Percentiles rank a stretch among this genome's conserved stretches.
Conservation (phyloP, 2,329 filamentous ascomycete genomes). For the Ophiognomonia clavigignenti-juglandacearum region DNA sequence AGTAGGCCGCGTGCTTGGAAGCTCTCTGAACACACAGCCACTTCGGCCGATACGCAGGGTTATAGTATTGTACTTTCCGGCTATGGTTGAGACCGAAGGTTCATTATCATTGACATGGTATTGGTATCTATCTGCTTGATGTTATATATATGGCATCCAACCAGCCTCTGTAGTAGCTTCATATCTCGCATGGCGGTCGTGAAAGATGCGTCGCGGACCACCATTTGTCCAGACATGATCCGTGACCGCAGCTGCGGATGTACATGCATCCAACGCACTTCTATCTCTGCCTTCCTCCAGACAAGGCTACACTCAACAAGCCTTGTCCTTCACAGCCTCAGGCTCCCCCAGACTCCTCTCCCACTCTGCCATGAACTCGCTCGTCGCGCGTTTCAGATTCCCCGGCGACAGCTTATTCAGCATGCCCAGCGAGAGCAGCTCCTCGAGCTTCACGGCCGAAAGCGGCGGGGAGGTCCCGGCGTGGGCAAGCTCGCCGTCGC, state of each 20-base stretch:
- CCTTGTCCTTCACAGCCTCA: constrained; percentile 17
- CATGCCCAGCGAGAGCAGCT: constrained; percentile 59
- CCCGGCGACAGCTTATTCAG: constrained; percentile 68
- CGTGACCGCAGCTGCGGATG: too few relatives aligned
- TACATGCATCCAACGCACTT: too few relatives aligned
- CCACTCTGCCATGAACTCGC: constrained; percentile 84
- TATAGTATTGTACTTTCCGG: too few relatives aligned
- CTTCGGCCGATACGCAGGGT: too few relatives aligned
- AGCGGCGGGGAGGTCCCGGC: constrained; percentile 13
- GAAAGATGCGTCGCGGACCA: constrained; percentile 1
- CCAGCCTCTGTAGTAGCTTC: neutral
- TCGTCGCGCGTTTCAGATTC: constrained; percentile 78
- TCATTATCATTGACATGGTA: constrained; percentile 15
- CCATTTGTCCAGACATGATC: too few relatives aligned
- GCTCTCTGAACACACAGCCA: too few relatives aligned
- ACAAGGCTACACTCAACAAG: too few relatives aligned
- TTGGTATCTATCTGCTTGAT: neutral
- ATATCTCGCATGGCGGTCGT: constrained; percentile 5
- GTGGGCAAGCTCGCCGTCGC: constrained; percentile 21
- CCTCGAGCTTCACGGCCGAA: constrained; percentile 42
- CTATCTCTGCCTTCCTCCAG: too few relatives aligned
- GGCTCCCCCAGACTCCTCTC: constrained; percentile 68
- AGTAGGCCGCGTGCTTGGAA: too few relatives aligned
- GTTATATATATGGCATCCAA: neutral
- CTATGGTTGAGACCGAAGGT: too few relatives aligned